Conservation (phyloP, 108 stramenopile genomes). For the Cyclostephanos tholiformis region DNA sequence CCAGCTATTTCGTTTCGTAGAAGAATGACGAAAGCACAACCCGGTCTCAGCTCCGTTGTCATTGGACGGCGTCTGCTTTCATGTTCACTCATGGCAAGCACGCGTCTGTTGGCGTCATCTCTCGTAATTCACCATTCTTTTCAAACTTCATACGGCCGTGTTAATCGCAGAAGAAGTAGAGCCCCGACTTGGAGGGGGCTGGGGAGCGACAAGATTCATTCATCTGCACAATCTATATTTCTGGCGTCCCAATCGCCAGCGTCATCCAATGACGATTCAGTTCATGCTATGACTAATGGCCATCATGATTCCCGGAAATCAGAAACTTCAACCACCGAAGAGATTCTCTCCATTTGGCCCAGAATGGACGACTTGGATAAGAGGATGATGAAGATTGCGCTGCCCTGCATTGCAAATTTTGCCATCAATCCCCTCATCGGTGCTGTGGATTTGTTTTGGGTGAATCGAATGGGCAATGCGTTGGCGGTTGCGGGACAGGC, state of each 20-base stretch:
- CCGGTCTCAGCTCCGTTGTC: neutral
- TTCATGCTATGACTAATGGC: constrained; percentile 19
- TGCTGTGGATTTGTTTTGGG: constrained; percentile 89
- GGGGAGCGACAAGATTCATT: constrained; percentile 2
- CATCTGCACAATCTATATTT: constrained; percentile 2
- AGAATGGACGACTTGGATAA: constrained; percentile 74
- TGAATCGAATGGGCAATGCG: constrained; percentile 91
- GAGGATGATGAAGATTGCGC: constrained; percentile 72
- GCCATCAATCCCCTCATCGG: constrained; percentile 87
- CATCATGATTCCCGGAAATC: neutral
- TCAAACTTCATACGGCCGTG: neutral
- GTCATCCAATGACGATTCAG: neutral
- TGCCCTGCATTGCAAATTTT: constrained; percentile 92
- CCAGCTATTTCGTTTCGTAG: neutral
- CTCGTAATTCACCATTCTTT: constrained; percentile 20
- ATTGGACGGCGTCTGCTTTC: constrained; percentile 23
- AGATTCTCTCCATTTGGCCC: constrained; percentile 59
- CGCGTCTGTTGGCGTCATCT: constrained; percentile 22
- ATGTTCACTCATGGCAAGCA: constrained; percentile 18
- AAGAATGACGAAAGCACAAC: neutral
- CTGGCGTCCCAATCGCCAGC: constrained; percentile 7
- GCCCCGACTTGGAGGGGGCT: neutral
- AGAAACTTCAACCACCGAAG: neutral
- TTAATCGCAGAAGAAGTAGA: constrained; percentile 5
- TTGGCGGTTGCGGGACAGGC: constrained; percentile 89